Percentiles rank a stretch among this genome's conserved stretches.
These are phyloP conservation scores for Ambrosia artemisiifolia DNA, from an alignment of 129 eudicot genomes.

Conservation along the genomic window DNA sequence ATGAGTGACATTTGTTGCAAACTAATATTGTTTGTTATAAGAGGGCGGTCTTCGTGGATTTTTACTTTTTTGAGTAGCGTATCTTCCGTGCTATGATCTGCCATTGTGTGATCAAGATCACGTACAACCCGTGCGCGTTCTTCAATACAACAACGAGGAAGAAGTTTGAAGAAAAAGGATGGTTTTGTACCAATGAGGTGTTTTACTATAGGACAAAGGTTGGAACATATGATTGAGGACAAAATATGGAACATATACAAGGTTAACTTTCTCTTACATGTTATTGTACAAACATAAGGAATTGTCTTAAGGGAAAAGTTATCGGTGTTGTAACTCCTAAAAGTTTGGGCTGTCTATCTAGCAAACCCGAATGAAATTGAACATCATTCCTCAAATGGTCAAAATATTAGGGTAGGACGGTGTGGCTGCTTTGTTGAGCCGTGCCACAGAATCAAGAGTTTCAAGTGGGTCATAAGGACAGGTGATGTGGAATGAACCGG, in stretches of 20 bases:
- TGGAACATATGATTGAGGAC: conserved; percentile 22
- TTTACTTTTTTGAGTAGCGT: conserved; percentile 44
- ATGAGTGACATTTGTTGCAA: conserved; percentile 30
- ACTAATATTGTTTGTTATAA: conserved; percentile 25
- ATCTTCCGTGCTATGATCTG: conserved; percentile 28
- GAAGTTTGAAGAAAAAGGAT: background rate
- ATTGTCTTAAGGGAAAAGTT: too few relatives aligned
- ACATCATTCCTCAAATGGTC: background rate
- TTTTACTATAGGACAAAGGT: conserved; percentile 25
- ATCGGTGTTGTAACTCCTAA: background rate
- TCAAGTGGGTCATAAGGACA: too few relatives aligned
- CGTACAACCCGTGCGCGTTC: background rate
- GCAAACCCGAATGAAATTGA: background rate
- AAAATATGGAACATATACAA: conserved; percentile 20
- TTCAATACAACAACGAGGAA: background rate
- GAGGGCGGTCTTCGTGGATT: conserved; percentile 18
- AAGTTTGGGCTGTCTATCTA: background rate
- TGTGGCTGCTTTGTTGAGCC: too few relatives aligned
- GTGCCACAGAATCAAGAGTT: too few relatives aligned
- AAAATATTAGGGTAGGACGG: too few relatives aligned
- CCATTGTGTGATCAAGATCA: conserved; percentile 36
- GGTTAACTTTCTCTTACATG: background rate
- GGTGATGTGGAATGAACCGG: too few relatives aligned
- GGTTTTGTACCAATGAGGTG: conserved; percentile 5
- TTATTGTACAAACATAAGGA: background rate